phyloP scores from a whole-genome alignment of 805 yeast species.

The Nakazawaea molendinolei region DNA sequence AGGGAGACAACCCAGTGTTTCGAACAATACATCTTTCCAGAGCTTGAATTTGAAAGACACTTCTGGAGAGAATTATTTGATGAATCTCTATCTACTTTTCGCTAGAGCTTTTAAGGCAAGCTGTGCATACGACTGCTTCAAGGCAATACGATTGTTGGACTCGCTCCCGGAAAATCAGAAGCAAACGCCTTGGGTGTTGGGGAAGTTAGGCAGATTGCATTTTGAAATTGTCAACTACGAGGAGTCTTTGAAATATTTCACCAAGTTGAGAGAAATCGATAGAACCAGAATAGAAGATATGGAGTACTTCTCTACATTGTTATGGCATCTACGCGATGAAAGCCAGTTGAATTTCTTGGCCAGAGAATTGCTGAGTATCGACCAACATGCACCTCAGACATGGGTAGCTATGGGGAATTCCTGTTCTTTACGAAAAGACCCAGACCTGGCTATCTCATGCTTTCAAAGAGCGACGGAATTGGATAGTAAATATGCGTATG shows the following conservation, averaged over 20 bases:
- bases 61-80: conserved; percentile 33
- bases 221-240: conserved; percentile 85
- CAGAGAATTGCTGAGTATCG: conserved; percentile 66
- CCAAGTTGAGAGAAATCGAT: conserved; percentile 57
- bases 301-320: conserved; percentile 84
- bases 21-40: conserved; percentile 7
- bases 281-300: conserved; percentile 78
- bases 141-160: conserved; percentile 66
- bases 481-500: conserved; percentile 71
- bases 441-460: conserved; percentile 84
- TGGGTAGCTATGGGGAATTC: conserved; percentile 93
- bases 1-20: conserved; percentile 10
- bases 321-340: conserved; percentile 89
- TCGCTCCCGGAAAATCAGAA: conserved; percentile 56
- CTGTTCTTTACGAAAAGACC: conserved; percentile 74
- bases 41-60: conserved; percentile 8
- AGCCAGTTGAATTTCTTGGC: conserved; percentile 75
- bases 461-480: conserved; percentile 72
- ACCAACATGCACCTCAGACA: conserved; percentile 66
- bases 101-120: conserved; percentile 58
- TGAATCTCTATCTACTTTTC: conserved; percentile 42
- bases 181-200: conserved; percentile 79
- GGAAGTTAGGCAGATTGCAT: conserved; percentile 73
- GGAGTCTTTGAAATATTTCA: conserved; percentile 61
- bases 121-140: conserved; percentile 66